Conservation (phyloP, 2,329 filamentous ascomycete species). For the Diaporthe citri region DNA sequence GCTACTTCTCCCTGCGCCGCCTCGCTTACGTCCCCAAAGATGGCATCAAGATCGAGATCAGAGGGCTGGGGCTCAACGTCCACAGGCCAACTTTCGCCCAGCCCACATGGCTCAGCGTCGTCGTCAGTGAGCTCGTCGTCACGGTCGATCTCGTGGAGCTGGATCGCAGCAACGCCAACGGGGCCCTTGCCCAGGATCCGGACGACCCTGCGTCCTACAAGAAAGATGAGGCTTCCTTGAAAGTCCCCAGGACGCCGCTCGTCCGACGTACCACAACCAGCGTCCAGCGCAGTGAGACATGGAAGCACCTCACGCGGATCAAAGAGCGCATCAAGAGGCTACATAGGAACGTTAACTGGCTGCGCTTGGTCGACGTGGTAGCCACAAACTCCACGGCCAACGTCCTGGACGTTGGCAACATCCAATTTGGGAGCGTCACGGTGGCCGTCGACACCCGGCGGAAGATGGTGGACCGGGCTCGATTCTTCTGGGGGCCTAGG, state of each 20-base stretch:
- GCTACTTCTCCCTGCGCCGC: conserved; percentile 90
- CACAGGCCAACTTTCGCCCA: conserved; percentile 97
- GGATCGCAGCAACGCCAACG: conserved; percentile 60
- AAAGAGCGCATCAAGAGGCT: conserved; percentile 90
- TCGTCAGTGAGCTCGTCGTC: conserved; percentile 86
- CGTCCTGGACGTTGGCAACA: conserved; percentile 82
- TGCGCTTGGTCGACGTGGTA: conserved; percentile 89
- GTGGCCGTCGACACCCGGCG: conserved; percentile 90
- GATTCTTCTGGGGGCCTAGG: conserved; percentile 86
- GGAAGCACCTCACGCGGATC: conserved; percentile 80
- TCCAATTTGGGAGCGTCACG: conserved; percentile 87
- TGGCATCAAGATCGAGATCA: conserved; percentile 79
- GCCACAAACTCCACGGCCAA: conserved; percentile 84
- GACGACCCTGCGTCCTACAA: conserved; percentile 38
- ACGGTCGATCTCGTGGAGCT: conserved; percentile 82
- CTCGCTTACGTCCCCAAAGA: conserved; percentile 91
- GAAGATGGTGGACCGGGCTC: conserved; percentile 91
- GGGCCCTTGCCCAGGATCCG: conserved; percentile 47
- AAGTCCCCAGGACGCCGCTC: conserved; percentile 46
- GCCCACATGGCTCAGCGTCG: conserved; percentile 94
- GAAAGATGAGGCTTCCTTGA: conserved; percentile 43
- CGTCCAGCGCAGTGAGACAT: conserved; percentile 75
- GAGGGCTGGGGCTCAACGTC: conserved; percentile 87
- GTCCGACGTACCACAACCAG: conserved; percentile 48
- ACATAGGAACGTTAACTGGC: conserved; percentile 88